phyloP scores from a whole-genome alignment of 345 rosid genomes.

The Syzygium oleosum region DNA sequence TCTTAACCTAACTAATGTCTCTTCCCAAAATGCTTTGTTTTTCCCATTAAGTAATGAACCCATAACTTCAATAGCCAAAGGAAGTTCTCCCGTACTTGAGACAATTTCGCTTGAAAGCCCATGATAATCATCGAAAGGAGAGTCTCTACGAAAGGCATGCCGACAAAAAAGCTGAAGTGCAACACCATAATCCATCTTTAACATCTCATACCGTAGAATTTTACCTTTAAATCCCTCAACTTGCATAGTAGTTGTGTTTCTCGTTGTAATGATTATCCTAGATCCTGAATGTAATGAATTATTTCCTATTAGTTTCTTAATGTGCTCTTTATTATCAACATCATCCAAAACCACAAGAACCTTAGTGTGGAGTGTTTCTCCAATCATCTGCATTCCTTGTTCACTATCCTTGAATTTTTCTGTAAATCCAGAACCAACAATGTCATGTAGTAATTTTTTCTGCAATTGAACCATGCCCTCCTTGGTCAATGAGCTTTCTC shows the following conservation, averaged over 20 bases:
- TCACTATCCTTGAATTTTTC: neutral
- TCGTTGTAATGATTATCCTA: neutral
- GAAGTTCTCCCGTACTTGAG: neutral
- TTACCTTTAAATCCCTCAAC: neutral
- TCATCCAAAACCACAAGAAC: neutral
- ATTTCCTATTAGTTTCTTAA: neutral
- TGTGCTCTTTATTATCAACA: neutral
- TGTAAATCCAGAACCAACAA: neutral
- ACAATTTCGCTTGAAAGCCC: neutral
- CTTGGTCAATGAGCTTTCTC: neutral
- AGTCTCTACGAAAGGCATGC: slow-evolving; percentile 1
- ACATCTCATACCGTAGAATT: neutral
- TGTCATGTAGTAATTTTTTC: neutral
- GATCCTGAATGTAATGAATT: neutral
- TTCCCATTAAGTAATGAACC: neutral
- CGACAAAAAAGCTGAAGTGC: neutral
- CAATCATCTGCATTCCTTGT: neutral
- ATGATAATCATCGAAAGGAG: neutral
- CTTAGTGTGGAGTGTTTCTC: neutral
- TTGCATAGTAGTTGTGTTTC: neutral
- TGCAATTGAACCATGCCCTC: neutral
- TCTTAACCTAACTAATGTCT: neutral
- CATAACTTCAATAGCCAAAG: slow-evolving; percentile 1
- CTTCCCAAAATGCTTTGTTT: neutral
- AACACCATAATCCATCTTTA: neutral